Evolutionary conservation across 1,139 yeast species (phyloP), one percentile per base, ranked within the genome.

Genomic region (Candida sp.): DNA sequence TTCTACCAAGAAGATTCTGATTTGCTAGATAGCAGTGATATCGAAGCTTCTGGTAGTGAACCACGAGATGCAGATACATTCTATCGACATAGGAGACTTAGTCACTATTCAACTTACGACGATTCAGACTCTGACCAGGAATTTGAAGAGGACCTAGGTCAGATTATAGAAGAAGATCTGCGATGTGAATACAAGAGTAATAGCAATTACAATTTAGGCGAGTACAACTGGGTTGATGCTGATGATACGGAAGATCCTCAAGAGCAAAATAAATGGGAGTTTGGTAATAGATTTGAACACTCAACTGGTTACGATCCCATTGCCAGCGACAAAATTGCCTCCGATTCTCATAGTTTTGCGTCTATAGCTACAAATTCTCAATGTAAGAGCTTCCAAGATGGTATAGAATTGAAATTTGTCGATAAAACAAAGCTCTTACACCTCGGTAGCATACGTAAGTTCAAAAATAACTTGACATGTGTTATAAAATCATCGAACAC

Each of bases 401-500:
- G 39, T 25, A n/a, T 37, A 37, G 12, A 11, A 8, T 22, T 37
- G 9, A 33, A 23, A 19, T 37, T 25, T 29, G 30, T 37, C 15
- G 33, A 27, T 29, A 37, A 37, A 29, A 25, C 39, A 12, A 27
- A 32, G 15, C 29, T 37, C 12, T 21, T 29, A 21, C 33, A 37
- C 29, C 15, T 37, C 9, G 15, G 27, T 12, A 29, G 23, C 27
- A 4, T 37, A 15, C 33, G 39, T 8, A 27, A 57, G 44, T 74
- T 64, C 51, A 73, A 70, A 44, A 73, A 72, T 45, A 73, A 74
- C 46, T 45, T 70, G 9, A 49, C 60, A 5, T 56, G 56, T 4
- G 45, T 56, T 2, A 46, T 60, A 2, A 43, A 46, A 4, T 48
- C 50, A 35, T 25, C 34, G 4, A 33, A 32, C 7, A 27, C 45